Percentiles rank a stretch among this genome's conserved stretches.
Conservation (phyloP, 192 early-diverging fungal species). For the Rhizoclosmatium globosum region DNA sequence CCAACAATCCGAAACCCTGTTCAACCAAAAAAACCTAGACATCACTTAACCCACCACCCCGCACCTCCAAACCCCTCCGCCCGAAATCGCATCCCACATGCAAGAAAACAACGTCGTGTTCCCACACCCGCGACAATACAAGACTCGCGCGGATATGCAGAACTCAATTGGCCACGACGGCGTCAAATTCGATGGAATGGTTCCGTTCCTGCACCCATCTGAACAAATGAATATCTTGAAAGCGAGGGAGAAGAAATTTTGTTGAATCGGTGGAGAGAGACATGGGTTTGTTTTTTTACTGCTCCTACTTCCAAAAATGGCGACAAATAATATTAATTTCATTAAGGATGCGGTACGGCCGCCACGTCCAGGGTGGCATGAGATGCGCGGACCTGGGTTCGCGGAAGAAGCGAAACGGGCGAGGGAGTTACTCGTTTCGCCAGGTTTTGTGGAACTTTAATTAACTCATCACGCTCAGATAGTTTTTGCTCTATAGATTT, state of each 20-base stretch:
- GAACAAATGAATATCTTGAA: slow-evolving; percentile 36
- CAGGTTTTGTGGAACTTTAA: slow-evolving; percentile 11
- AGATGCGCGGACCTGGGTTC: slow-evolving; percentile 18
- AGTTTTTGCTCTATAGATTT: not conserved
- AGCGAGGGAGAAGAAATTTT: slow-evolving; percentile 36
- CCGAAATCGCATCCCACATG: slow-evolving; percentile 5
- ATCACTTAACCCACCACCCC: slow-evolving; percentile 27
- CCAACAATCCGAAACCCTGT: not conserved
- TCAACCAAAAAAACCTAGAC: not conserved
- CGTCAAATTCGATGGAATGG: slow-evolving; percentile 22
- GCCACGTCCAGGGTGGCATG: slow-evolving; percentile 35
- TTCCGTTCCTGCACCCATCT: slow-evolving; percentile 27
- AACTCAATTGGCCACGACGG: not conserved
- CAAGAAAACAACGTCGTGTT: slow-evolving; percentile 28
- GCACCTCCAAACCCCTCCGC: not conserved
- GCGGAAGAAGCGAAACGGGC: slow-evolving; percentile 30
- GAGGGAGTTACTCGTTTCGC: slow-evolving; percentile 2
- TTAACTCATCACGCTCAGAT: not conserved
- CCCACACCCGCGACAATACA: slow-evolving; percentile 17
- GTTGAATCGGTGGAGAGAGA: slow-evolving; percentile 31
- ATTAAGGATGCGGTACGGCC: slow-evolving; percentile 27
- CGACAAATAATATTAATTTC: slow-evolving; percentile 4
- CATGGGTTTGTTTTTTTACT: slow-evolving; percentile 28
- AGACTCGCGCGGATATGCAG: slow-evolving; percentile 16
- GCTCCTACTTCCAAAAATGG: no score